Conservation (phyloP, 495 filamentous ascomycete genomes). For the Extremus antarcticus region DNA sequence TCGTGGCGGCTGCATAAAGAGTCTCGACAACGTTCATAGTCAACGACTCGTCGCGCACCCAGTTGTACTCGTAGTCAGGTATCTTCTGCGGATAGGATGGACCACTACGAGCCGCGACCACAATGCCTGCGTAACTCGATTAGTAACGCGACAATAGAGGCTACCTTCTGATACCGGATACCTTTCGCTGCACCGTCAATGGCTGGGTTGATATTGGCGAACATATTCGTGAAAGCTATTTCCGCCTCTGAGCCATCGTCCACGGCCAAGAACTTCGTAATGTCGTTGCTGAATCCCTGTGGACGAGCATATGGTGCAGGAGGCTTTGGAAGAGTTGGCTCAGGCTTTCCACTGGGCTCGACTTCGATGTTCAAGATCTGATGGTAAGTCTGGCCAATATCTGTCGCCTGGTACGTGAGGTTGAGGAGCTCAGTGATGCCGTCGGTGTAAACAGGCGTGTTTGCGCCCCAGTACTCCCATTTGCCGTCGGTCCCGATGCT, state of each 20-base stretch:
- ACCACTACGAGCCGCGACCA: conserved; percentile 19
- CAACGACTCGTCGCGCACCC: conserved; percentile 17
- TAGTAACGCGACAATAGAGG: too few species aligned
- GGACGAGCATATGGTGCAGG: conserved; percentile 21
- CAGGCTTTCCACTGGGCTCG: conserved; percentile 9
- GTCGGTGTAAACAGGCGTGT: conserved; percentile 16
- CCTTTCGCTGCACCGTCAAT: conserved; percentile 13
- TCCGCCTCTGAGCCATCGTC: conserved; percentile 12
- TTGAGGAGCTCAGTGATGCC: conserved; percentile 21
- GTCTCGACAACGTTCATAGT: conserved; percentile 22
- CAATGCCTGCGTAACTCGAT: too few species aligned
- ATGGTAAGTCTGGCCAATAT: conserved; percentile 19
- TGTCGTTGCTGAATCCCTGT: conserved; percentile 16
- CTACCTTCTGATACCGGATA: too few species aligned
- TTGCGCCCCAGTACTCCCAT: conserved; percentile 18
- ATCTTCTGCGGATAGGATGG: conserved; percentile 10
- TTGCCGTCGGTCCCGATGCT: conserved; percentile 4
- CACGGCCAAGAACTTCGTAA: conserved; percentile 14
- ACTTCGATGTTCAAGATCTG: conserved; percentile 12
- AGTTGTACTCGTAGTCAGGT: conserved; percentile 22
- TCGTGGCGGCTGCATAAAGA: conserved; percentile 19
- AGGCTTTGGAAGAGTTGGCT: conserved; percentile 2
- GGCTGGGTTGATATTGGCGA: conserved; percentile 20
- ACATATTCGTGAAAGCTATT: conserved; percentile 12
- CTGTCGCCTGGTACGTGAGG: conserved; percentile 19